A percentile compares a stretch with the other conserved stretches of the same genome.
Conservation (phyloP, 139 green algal genomes). For the Picochlorum sp. region DNA sequence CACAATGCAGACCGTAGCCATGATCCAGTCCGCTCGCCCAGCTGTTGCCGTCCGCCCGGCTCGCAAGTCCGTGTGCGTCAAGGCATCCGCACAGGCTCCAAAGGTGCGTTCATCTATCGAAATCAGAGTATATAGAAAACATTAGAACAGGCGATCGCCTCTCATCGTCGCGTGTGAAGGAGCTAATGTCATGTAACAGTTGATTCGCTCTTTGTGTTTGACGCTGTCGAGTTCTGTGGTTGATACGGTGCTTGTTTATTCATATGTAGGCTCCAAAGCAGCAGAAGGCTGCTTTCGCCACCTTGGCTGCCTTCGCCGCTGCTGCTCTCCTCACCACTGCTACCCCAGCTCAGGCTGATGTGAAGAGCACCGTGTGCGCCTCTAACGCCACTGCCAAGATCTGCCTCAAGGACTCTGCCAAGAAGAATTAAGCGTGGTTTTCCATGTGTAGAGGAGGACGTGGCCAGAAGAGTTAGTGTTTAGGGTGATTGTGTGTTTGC, state of each 20-base stretch:
- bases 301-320: constrained; percentile 14
- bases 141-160: background rate
- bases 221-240: background rate
- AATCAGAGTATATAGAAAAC: background rate
- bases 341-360: constrained; percentile 8
- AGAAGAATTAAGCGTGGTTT: constrained; percentile 7
- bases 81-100: background rate
- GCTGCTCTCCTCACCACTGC: constrained; percentile 3
- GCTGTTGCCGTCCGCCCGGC: constrained; percentile 9
- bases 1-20: constrained; percentile 8
- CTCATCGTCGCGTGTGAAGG: too few species aligned
- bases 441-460: too few species aligned
- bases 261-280: constrained; percentile 3
- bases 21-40: background rate
- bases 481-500: too few species aligned
- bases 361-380: constrained; percentile 32
- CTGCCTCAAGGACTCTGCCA: constrained; percentile 13
- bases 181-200: background rate
- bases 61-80: constrained; percentile 3
- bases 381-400: constrained; percentile 36
- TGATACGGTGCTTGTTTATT: background rate
- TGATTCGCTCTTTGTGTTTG: background rate
- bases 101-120: background rate
- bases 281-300: constrained; percentile 12
- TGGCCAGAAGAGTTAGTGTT: too few species aligned